Base-by-base conservation (phyloP, 495 filamentous ascomycete genomes). In the Trichocladium uniseriatum region DNA sequence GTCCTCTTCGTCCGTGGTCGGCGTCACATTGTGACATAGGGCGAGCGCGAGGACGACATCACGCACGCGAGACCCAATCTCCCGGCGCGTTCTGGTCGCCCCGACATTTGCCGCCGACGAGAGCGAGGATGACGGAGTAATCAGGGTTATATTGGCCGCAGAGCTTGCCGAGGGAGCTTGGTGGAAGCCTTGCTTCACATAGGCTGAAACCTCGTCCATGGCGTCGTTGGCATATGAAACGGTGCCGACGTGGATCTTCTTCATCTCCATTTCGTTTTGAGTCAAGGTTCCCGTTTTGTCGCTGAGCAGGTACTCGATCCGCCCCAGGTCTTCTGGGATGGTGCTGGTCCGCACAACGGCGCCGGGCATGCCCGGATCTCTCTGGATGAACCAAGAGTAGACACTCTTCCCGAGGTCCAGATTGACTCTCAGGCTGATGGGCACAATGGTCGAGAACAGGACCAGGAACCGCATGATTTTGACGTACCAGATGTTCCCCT, bases 251-350 rank as follows among this genome's bases (percentile, higher is more conserved):
- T 97, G 94, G 22, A 97, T 90, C 67, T 97, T 99, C 60, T 90
- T 94, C 75, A 99, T 78, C 66, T 95, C 92, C 91, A 97, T 97
- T 56, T 96, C 87, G 62, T 99, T 99, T 59, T 96, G 89, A 10
- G 92, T 99, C 46, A 99, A 67, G 10, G 92, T 99, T 8, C 92
- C 92, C 8, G 92, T 99, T 66, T 99, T 99, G 65, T 99, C 92
- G 50, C 86, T 95, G 13, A 99, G 76, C 10, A 99, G 75, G 59
- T 97, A 99, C 67, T 99, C 92, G 36, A 99, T 91, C 35, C 92
- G 77, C 14, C 92, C 92, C 13, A 99, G 71, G 61, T 99, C 92
- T 64, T 99, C 92, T 0, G 92, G 92, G 37, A 99, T 99, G 2
- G 92, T 99, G 58, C 87, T 94, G 6, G 92, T 99, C 46, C 92